These are phyloP conservation scores for Starmerella riodocensis DNA, from an alignment of 805 yeast species.

Conservation along the genomic window DNA sequence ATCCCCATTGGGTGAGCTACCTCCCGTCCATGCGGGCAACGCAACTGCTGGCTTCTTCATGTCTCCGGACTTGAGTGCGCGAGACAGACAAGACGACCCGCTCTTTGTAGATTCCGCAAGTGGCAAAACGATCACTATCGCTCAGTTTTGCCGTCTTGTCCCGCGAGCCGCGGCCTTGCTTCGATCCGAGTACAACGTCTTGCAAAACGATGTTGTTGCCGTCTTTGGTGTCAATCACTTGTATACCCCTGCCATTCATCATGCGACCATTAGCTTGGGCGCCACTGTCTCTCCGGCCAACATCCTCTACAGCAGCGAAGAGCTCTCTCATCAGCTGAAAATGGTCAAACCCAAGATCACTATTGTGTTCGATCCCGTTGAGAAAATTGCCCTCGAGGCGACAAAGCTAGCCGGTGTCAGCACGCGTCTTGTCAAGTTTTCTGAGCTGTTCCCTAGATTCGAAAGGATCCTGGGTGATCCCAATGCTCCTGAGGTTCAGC, in stretches of 20 bases:
- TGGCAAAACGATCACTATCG: constrained; percentile 16
- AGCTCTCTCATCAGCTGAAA: constrained; percentile 25
- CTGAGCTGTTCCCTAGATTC: constrained; percentile 5
- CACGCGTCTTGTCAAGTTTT: constrained; percentile 1
- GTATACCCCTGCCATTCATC: constrained; percentile 24
- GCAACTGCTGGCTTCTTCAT: constrained; percentile 4
- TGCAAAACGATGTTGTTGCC: constrained; percentile 24
- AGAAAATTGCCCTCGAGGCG: constrained; percentile 10
- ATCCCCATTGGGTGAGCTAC: constrained; percentile 1
- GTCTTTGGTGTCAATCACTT: constrained; percentile 25
- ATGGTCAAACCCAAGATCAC: constrained; percentile 18
- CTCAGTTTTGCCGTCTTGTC: constrained; percentile 12
- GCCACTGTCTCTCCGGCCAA: constrained; percentile 28
- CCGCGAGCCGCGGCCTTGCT: constrained; percentile 20
- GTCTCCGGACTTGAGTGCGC: constrained; percentile 2
- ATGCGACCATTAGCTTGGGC: constrained; percentile 22
- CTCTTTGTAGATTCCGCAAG: constrained; percentile 19
- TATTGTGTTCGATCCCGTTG: constrained; percentile 14
- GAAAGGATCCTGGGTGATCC: constrained; percentile 1
- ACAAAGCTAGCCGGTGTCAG: constrained; percentile 4
- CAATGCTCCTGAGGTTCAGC: constrained; percentile 7
- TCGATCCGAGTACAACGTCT: constrained; percentile 16
- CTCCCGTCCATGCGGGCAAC: constrained; percentile 3
- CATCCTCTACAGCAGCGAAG: constrained; percentile 25
- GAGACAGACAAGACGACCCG: neutral